Evolutionary conservation across 2,329 filamentous ascomycete genomes (phyloP), one percentile per base, ranked within the genome.

Genomic region (Aureobasidium sp.): DNA sequence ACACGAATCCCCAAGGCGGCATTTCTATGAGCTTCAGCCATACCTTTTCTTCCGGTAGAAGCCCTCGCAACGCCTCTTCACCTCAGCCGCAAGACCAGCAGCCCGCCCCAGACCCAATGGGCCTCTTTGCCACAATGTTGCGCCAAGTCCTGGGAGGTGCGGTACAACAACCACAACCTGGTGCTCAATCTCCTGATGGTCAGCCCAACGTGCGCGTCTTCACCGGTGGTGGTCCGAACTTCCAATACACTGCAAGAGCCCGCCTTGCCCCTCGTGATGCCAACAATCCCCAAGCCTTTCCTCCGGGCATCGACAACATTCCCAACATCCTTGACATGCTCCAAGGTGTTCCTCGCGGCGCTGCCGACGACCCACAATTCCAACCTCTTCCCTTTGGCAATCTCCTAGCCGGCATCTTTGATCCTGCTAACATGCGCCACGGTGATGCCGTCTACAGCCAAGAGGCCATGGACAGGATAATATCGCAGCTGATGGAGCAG

Each of bases 381-480:
- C 47, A 27, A 52, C 59, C 57, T 14, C 51, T 61, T 39, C 56
- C 55, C 16, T 66, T 79, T 47, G 70, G 74, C 22, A 66, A 67
- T 4, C 64, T 80, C 17, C 67, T 79, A 32, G 70, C 73, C 21
- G 60, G 61, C 7, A 63, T 79, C 34, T 67, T 79, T 30, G 69
- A 68, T 51, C 60, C 70, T n/a, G 63, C 62, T 10, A 66, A 66
- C 22, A 70, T 66, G 12, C 62, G 65, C 14, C 75, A 79, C 55
- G 88, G 90, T 17, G 91, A 97, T 67, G 88, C 84, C 6, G 91
- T 95, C 1, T 94, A 91, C 66, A 86, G 86, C 0, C 88, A 97
- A 69, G 90, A 95, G 70, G 90, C 87, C 2, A 74, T 97, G 27
- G 91, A 98, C 66, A 81, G 86, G 29, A 88, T 97, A 59, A 86